These are phyloP conservation scores for Lachancea mirantina DNA, from an alignment of 805 yeast genomes.

Conservation along the genomic window DNA sequence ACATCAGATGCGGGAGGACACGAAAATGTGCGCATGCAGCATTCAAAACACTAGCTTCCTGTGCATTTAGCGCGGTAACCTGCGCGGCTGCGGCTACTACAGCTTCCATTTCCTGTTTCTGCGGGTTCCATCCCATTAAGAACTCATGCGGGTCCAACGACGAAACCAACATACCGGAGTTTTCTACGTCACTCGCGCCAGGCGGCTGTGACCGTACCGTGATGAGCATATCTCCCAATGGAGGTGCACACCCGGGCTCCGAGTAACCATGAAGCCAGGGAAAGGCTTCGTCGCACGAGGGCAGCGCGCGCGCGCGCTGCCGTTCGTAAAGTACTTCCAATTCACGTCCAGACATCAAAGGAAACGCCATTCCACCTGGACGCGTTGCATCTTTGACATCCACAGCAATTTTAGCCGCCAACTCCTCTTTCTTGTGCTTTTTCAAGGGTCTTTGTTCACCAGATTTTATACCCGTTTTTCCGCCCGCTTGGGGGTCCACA, in stretches of 20 bases:
- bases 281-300: conserved; percentile 62
- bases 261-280: conserved; percentile 85
- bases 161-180: conserved; percentile 45
- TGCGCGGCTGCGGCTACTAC: conserved; percentile 1
- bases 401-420: too few relatives aligned
- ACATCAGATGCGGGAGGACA: conserved; percentile 38
- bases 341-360: conserved; percentile 7
- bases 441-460: too few relatives aligned
- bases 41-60: conserved; percentile 8
- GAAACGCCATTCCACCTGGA: too few relatives aligned
- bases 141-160: conserved; percentile 49
- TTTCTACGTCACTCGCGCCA: conserved; percentile 13
- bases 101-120: conserved; percentile 4
- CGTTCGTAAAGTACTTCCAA: conserved; percentile 8
- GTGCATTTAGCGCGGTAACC: not conserved
- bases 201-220: conserved; percentile 25
- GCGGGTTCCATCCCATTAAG: conserved; percentile 37
- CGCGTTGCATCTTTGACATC: too few relatives aligned
- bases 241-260: conserved; percentile 21
- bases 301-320: conserved; percentile 34
- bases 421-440: too few relatives aligned
- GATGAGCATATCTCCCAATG: conserved; percentile 15
- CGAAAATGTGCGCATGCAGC: conserved; percentile 22
- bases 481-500: too few relatives aligned
- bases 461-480: too few relatives aligned